These are phyloP conservation scores for Citrullus colocynthis DNA, from an alignment of 306 rosid genomes.

Conservation along the genomic window DNA sequence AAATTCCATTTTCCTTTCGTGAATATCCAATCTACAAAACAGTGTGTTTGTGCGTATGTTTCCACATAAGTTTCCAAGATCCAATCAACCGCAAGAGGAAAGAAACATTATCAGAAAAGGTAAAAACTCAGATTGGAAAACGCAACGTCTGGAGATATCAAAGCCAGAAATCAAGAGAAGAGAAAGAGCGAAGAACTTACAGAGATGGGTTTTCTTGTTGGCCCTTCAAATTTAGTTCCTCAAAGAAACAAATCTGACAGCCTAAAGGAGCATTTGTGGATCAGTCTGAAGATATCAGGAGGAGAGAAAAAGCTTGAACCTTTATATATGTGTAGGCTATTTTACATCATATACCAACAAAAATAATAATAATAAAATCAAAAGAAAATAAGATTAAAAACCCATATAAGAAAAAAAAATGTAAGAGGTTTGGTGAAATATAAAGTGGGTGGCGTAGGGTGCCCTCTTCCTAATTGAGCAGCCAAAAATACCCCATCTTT, in stretches of 20 bases:
- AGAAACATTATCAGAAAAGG: neutral
- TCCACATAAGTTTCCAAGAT: neutral
- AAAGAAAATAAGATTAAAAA: neutral
- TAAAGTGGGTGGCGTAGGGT: constrained; percentile 22
- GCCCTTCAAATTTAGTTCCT: neutral
- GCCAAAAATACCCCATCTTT: constrained; percentile 43
- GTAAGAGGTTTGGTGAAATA: constrained; percentile 19
- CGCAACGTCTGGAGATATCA: constrained; percentile 1
- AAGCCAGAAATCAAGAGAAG: neutral
- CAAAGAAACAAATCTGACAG: constrained; percentile 27
- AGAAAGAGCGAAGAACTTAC: constrained; percentile 19
- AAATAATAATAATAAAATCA: neutral
- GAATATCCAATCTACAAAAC: neutral
- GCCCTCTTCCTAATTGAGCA: constrained; percentile 9
- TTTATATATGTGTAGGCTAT: constrained; percentile 10
- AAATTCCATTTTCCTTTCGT: neutral
- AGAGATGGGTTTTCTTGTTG: constrained; percentile 9
- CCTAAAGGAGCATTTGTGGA: constrained; percentile 14
- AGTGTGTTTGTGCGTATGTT: neutral
- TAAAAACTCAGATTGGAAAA: neutral
- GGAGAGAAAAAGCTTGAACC: constrained; percentile 1
- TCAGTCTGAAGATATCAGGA: neutral
- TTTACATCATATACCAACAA: neutral
- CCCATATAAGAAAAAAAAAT: neutral
- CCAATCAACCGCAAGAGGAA: neutral